These are phyloP conservation scores for Fusarium cicatricum DNA, from an alignment of 2,329 filamentous ascomycete genomes.

Conservation along the genomic window DNA sequence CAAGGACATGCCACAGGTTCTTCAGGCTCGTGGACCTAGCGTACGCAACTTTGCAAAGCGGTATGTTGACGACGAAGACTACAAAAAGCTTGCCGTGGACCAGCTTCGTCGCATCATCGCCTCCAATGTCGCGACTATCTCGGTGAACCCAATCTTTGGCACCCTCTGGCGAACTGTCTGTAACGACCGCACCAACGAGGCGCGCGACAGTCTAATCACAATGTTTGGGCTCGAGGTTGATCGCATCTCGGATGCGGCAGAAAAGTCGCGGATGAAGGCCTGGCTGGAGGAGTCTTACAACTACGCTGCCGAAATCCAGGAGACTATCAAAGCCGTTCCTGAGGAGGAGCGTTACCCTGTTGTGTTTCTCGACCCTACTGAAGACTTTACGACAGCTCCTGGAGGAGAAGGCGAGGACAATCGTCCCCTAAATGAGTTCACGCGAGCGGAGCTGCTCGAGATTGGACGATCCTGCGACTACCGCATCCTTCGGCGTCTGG, in stretches of 20 bases:
- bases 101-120: constrained; percentile 55
- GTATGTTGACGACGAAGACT: constrained; percentile 50
- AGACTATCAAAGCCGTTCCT: constrained; percentile 48
- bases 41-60: constrained; percentile 50
- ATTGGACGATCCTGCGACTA: constrained; percentile 61
- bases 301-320: constrained; percentile 53
- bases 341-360: constrained; percentile 54
- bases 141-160: constrained; percentile 60
- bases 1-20: constrained; percentile 34
- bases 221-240: constrained; percentile 53
- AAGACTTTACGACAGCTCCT: constrained; percentile 44
- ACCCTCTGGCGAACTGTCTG: constrained; percentile 59
- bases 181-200: constrained; percentile 53
- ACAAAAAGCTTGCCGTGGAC: constrained; percentile 49
- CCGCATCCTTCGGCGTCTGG: constrained; percentile 56
- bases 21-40: constrained; percentile 37
- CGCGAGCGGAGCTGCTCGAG: constrained; percentile 57
- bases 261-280: constrained; percentile 51
- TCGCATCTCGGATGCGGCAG: constrained; percentile 41
- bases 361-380: constrained; percentile 59
- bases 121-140: constrained; percentile 53
- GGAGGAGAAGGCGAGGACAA: constrained; percentile 30
- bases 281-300: constrained; percentile 63
- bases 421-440: constrained; percentile 47
- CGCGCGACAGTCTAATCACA: constrained; percentile 52